Base-by-base conservation (phyloP, 805 yeast species). In the Ogataea paradorogensis region DNA sequence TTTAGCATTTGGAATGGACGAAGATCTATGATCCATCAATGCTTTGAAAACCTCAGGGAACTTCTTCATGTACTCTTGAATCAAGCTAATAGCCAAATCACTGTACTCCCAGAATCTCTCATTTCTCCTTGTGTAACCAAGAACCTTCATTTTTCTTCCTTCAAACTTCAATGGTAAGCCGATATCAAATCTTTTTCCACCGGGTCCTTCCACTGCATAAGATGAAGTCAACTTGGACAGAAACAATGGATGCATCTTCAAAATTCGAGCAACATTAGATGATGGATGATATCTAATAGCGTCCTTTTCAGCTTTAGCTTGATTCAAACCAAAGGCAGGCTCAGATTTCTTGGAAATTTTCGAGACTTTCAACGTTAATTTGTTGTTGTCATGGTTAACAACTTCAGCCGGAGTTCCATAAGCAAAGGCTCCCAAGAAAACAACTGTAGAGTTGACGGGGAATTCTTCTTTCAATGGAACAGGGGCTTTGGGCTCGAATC, bases 161-260 rank as follows among this genome's bases (percentile, higher is more conserved):
- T 90, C 96, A 62, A 82, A 84, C 63, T 90, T 90, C 60, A 93
- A 70, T 42, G 83, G 85, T 47, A 93, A 68, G 15, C 98, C 98
- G 53, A 93, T 69, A 56, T 90, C 84, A 8, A 71, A 54, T 47
- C 74, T 73, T 47, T 67, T 75, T 15, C 74, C 74, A 24, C 67
- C 65, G 15, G 71, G 70, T 44, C 74, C 78, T 22, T 69, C 73
- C 44, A 90, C 69, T 67, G 82, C 63, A 52, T 69, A 84, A 7
- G 78, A 75, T 7, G 96, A 82, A 0, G 96, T 84, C 31, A 93
- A 73, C 55, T 76, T 82, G 2, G 95, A 81, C 44, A 93, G 69
- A 46, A 86, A 76, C 26, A 83, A 65, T 4, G 87, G 79, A 40
- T 76, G 73, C 2, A 91, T 43, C 15, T 66, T 68, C 42, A 88